Base-by-base conservation (phyloP, 1,284 basidiomycete genomes). In the Malassezia caprae region DNA sequence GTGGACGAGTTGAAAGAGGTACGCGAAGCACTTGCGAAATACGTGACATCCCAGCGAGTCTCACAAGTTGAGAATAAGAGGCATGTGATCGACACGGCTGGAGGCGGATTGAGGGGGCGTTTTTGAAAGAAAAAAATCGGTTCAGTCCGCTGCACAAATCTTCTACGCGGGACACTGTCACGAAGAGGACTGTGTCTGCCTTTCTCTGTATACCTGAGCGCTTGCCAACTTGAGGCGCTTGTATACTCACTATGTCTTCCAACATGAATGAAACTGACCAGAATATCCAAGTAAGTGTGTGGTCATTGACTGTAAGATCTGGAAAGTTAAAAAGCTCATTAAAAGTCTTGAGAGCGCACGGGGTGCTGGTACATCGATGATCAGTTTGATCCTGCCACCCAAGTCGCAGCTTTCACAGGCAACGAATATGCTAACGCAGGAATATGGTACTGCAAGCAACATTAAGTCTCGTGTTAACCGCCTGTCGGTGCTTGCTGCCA, bases 401-500 rank as follows among this genome's bases (percentile, higher is more conserved):
- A 88, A 51, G 83, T 90, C 94, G 76, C 93, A 96, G 83, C 88
- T 98, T 76, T 91, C 91, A 45, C 86, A 91, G 65, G 84, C 87
- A 58, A 85, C 84, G 49, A 86, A 84, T 61, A 96, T 98, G 91
- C 83, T 98, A 75, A 96, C 93, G 56, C 90, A 94, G 76, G 93
- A 98, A 78, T 96, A 94, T 75, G 93, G 76, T 41, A 77, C 76
- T 15, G 72, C 68, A 28, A 94, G 90, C 62, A 98, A 98, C 80
- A 99, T 99, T 82, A 99, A 98, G 78, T 96, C 90, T 68, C 89
- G 94, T 61, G 93, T 99, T 73, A 98, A 98, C 80, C 84, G 93
- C 66, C 82, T 96, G 34, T 99, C 93, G 31, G 94, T 98, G 24
- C 81, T 98, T 46, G 89, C 93, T 43, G 94, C 94, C 60, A 98